Base-by-base conservation (phyloP, 192 early-diverging fungal species). In the Coemansia sp. region DNA sequence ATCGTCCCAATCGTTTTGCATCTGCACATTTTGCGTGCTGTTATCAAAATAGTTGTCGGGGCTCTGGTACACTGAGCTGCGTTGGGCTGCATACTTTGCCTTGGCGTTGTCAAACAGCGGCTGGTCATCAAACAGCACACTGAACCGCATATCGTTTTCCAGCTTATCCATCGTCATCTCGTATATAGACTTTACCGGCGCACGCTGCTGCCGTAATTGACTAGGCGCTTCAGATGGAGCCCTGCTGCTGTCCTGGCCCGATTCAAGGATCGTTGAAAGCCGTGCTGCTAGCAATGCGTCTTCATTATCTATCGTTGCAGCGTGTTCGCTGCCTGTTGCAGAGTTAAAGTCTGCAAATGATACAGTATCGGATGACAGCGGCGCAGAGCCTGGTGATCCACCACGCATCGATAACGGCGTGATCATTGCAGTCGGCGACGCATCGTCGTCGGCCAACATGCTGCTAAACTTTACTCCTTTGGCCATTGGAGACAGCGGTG, bases 131-230 rank as follows among this genome's bases (percentile, higher is more conserved):
- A 80, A 71, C 17, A 68, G 15, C 61, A 71, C 62, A 61, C 77
- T 71, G 26, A 55, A 69, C 9, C 71, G 64, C 22, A 66, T 61
- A 51, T 74, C 77, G 53, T 64, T 60, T 55, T 78, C 77, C n/a
- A 80, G 64, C 65, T 80, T 74, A 40, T 80, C 77, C 68, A 73
- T 37, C 15, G 77, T 80, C 61, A 80, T 66, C 21, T 66, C 71
- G 20, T 80, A 80, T 47, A 71, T 72, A 1, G 75, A 72, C 53
- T 62, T 64, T 11, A 62, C 50, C 2, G 65, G 60, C 23, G 42
- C 70, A 9, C 53, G 69, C 21, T 22, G 55, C 31, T 48, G 25
- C 8, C 36, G 25, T 52, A 31, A 15, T 14, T 63, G 59, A 14
- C 28, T 23, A 38, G 50, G 40, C 25, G 15, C 19, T 2, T 17